A percentile compares a stretch with the other conserved stretches of the same genome.
Conservation (phyloP, 2,329 filamentous ascomycete species). For the Setomelanomma holmii region DNA sequence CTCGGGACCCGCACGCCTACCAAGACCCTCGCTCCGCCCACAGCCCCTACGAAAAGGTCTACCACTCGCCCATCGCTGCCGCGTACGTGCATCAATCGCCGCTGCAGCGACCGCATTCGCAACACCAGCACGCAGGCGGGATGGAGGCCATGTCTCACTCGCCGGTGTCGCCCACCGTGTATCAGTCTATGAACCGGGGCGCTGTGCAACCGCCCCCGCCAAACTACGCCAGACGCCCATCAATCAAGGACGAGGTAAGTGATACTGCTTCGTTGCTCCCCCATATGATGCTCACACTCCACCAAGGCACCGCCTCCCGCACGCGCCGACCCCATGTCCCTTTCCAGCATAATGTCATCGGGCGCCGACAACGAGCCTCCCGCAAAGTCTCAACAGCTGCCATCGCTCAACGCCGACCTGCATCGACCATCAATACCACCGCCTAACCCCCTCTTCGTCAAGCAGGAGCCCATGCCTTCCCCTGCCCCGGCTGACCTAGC, state of each 20-base stretch:
- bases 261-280: constrained; percentile 1
- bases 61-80: constrained; percentile 46
- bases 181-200: constrained; percentile 40
- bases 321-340: constrained; percentile 90
- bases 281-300: constrained; percentile 21
- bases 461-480: constrained; percentile 43
- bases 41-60: constrained; percentile 47
- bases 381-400: constrained; percentile 54
- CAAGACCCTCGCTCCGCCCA: constrained; percentile 40
- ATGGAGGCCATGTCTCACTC: constrained; percentile 49
- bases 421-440: constrained; percentile 29
- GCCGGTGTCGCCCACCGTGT: constrained; percentile 47
- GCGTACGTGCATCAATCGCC: constrained; percentile 45
- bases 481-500: constrained; percentile 35
- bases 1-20: constrained; percentile 45
- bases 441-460: constrained; percentile 37
- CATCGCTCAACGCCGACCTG: constrained; percentile 29
- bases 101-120: constrained; percentile 47
- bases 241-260: constrained; percentile 47
- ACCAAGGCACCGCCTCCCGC: constrained; percentile 71
- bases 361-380: constrained; percentile 76
- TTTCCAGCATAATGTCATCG: constrained; percentile 92
- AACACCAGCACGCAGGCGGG: constrained; percentile 37
- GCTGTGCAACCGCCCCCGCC: constrained; percentile 46
- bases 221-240: constrained; percentile 38